Base-by-base conservation (phyloP, 164 flowering plant species). In the Piper betle region DNA sequence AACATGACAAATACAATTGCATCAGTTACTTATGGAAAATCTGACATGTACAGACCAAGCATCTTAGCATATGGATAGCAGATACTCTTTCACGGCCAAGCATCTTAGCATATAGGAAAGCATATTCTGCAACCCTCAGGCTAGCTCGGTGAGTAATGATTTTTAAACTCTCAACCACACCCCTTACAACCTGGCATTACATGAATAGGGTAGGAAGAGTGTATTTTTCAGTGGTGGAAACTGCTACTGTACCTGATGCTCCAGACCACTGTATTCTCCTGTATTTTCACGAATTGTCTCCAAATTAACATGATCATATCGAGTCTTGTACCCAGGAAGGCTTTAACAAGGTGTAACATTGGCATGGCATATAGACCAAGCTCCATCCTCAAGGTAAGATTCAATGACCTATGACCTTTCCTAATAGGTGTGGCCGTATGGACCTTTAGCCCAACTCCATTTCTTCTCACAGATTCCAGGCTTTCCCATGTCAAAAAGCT, bases 241-340 rank as follows among this genome's bases (percentile, higher is more conserved):
- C 61, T 33, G 43, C 11, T 20, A 60, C 57, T 46, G 50, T 72
- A 87, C 98, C 73, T 93, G 96, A 73, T 93, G 97, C 67, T 93
- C 99, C 55, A 93, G 87, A 39, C 99, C 99, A 80, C 95, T 86
- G 99, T 93, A n/a, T n/a, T n/a, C n/a, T n/a, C n/a, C n/a, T n/a
- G n/a, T n/a, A 73, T 93, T 93, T 65, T 93, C 99, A 67, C 99
- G 87, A 59, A 93, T 93, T 8, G 96, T 88, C 59, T 91, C 80
- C 19, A 91, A 91, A 74, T 94, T 66, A 25, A 94, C 97, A 78
- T 86, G 77, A 77, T 94, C 95, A 73, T 94, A 88, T 37, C 94
- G 82, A 58, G 97, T 94, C 72, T 88, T 84, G 71, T 86, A 86
- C 19, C 99, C 99, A 64, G 85, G 89, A 37, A 94, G 85, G 68